phyloP scores from a whole-genome alignment of 441 rosid genomes.

The Jatropha multifida region DNA sequence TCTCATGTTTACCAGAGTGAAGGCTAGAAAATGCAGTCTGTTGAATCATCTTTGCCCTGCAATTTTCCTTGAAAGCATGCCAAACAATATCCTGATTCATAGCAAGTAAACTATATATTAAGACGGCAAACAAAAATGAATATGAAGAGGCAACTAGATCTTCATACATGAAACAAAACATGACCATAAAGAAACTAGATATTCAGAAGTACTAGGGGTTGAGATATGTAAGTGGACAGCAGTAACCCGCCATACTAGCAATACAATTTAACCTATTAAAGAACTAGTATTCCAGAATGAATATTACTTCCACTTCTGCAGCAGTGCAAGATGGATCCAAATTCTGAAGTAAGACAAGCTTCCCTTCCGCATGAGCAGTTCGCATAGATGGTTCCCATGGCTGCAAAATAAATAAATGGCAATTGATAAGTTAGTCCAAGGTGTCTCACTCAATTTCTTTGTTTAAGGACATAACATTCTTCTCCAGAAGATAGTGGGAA shows the following conservation, averaged over 20 bases:
- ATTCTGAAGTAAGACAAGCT: conserved; percentile 67
- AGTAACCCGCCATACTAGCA: not conserved
- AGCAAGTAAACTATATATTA: conserved; percentile 1
- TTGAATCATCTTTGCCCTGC: conserved; percentile 68
- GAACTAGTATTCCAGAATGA: not conserved
- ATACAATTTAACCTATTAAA: not conserved
- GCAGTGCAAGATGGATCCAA: conserved; percentile 71
- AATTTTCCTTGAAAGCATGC: conserved; percentile 58
- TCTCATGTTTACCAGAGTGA: conserved; percentile 47
- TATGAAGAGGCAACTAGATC: conserved; percentile 2
- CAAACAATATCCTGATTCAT: conserved; percentile 60
- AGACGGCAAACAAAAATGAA: not conserved
- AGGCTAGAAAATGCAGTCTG: conserved; percentile 48
- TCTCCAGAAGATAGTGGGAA: not conserved
- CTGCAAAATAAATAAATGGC: conserved; percentile 36
- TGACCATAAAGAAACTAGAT: not conserved
- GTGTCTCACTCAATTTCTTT: conserved; percentile 1
- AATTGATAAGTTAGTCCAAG: conserved; percentile 21
- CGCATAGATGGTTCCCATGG: conserved; percentile 70
- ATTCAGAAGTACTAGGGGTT: not conserved
- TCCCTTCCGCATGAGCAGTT: conserved; percentile 47
- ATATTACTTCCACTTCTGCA: conserved; percentile 66
- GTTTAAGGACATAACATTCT: conserved; percentile 5
- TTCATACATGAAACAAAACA: conserved; percentile 15
- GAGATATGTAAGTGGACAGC: not conserved